Evolutionary conservation across 495 filamentous ascomycete species (phyloP).

Genomic region (Aspergillus incahuasiensis): DNA sequence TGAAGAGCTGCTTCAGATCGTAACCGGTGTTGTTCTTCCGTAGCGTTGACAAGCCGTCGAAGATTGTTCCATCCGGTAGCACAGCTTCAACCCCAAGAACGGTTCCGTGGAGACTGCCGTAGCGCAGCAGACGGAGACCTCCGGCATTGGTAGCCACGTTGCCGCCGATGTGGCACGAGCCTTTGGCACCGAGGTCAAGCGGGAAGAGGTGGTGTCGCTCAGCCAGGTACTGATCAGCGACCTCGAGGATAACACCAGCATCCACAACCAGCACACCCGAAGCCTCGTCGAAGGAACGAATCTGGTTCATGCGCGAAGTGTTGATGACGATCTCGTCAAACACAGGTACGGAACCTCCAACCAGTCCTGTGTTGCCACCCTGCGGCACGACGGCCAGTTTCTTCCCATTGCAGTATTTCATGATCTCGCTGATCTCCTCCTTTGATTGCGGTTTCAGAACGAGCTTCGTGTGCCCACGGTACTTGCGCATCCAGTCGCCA

Average conservation of each 20-base stretch:
- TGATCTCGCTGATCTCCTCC: slow-evolving; percentile 78
- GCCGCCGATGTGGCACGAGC: slow-evolving; percentile 95
- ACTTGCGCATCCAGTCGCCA: slow-evolving; percentile 98
- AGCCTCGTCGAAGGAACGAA: slow-evolving; percentile 85
- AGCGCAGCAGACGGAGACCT: slow-evolving; percentile 81
- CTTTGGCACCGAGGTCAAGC: slow-evolving; percentile 92
- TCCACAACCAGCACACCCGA: slow-evolving; percentile 88
- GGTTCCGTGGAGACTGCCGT: slow-evolving; percentile 89
- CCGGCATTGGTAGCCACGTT: slow-evolving; percentile 97
- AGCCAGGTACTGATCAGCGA: slow-evolving; percentile 76
- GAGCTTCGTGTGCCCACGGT: slow-evolving; percentile 80
- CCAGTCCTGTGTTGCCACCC: slow-evolving; percentile 92
- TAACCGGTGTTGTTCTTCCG: slow-evolving; percentile 99
- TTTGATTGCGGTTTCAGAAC: slow-evolving; percentile 81
- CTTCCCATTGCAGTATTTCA: slow-evolving; percentile 91
- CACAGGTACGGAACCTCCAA: slow-evolving; percentile 90
- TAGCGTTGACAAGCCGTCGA: slow-evolving; percentile 79
- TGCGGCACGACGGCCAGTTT: slow-evolving; percentile 93
- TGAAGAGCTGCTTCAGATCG: slow-evolving; percentile 96
- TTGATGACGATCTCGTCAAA: slow-evolving; percentile 97
- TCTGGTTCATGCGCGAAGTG: slow-evolving; percentile 80
- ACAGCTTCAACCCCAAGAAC: slow-evolving; percentile 92
- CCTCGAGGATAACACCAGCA: slow-evolving; percentile 85
- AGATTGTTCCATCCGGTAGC: slow-evolving; percentile 82
- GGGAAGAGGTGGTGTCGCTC: slow-evolving; percentile 83